Percentiles rank a stretch among this genome's conserved stretches.
Conservation (phyloP, 352 stramenopile genomes). For the Phytophthora cryptogea region DNA sequence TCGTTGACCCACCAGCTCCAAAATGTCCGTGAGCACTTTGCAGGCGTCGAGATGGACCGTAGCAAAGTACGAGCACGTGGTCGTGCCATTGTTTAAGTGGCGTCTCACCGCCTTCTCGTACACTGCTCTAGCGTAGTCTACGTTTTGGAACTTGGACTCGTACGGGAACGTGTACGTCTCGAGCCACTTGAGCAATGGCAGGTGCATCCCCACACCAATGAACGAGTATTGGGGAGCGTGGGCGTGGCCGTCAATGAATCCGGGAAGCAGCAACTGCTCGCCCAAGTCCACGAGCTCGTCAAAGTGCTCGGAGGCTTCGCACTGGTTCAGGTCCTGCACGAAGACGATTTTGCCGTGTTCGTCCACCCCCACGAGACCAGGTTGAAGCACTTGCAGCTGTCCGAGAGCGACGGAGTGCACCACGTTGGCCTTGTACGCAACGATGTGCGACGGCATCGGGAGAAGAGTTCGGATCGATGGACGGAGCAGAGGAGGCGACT, state of each 20-base stretch:
- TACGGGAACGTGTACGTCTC: slow-evolving; percentile 95
- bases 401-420: slow-evolving; percentile 72
- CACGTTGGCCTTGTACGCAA: slow-evolving; percentile 80
- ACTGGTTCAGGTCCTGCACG: slow-evolving; percentile 13
- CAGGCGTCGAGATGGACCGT: slow-evolving; percentile 91
- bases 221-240: slow-evolving; percentile 95
- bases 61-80: slow-evolving; percentile 94
- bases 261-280: slow-evolving; percentile 88
- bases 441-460: slow-evolving; percentile 28
- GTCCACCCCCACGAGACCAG: slow-evolving; percentile 46
- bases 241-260: slow-evolving; percentile 94
- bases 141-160: slow-evolving; percentile 80
- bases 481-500: slow-evolving; percentile 1
- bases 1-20: slow-evolving; percentile 84
- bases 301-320: slow-evolving; percentile 25
- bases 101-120: slow-evolving; percentile 90
- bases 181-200: slow-evolving; percentile 93
- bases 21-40: slow-evolving; percentile 91
- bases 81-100: slow-evolving; percentile 91
- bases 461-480: background rate
- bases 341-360: slow-evolving; percentile 31
- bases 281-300: slow-evolving; percentile 72
- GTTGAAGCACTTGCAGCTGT: slow-evolving; percentile 30
- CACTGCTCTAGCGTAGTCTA: slow-evolving; percentile 70
- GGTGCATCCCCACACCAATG: slow-evolving; percentile 93